A percentile compares a stretch with the other conserved stretches of the same genome.
Evolutionary conservation across 495 filamentous ascomycete species (phyloP).

Genomic region (Parathielavia hyrcaniae): DNA sequence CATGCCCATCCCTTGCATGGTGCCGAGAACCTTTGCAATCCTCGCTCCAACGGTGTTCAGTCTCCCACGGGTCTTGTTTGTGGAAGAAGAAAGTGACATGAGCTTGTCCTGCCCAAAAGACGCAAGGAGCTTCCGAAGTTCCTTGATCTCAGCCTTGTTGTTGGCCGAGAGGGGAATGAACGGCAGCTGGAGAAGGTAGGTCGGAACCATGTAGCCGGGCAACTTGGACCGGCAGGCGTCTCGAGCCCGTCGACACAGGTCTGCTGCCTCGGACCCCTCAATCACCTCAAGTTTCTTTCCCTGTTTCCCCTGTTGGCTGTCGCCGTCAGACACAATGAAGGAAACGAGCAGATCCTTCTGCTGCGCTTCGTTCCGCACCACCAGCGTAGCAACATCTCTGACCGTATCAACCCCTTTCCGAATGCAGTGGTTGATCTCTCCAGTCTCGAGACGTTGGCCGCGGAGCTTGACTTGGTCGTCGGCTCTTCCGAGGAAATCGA

Average conservation of each 20-base stretch:
- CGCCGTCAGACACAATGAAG: conserved; percentile 47
- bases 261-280: conserved; percentile 19
- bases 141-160: conserved; percentile 67
- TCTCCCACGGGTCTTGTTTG: neutral
- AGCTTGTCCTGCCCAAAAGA: conserved; percentile 53
- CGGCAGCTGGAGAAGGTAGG: conserved; percentile 59
- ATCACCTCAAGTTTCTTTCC: conserved; percentile 26
- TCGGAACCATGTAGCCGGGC: conserved; percentile 72
- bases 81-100: conserved; percentile 21
- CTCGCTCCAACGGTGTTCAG: conserved; percentile 39
- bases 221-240: conserved; percentile 54
- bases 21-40: conserved; percentile 48
- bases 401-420: conserved; percentile 42
- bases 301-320: conserved; percentile 2
- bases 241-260: conserved; percentile 32
- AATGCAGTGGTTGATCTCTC: conserved; percentile 67
- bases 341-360: conserved; percentile 65
- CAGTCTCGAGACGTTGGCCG: conserved; percentile 70
- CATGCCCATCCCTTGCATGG: conserved; percentile 40
- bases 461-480: conserved; percentile 79
- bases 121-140: conserved; percentile 53
- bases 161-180: conserved; percentile 62
- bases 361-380: conserved; percentile 51
- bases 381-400: conserved; percentile 57
- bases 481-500: conserved; percentile 67